These are phyloP conservation scores for Aspergillus incahuasiensis DNA, from an alignment of 495 filamentous ascomycete genomes.

Conservation along the genomic window DNA sequence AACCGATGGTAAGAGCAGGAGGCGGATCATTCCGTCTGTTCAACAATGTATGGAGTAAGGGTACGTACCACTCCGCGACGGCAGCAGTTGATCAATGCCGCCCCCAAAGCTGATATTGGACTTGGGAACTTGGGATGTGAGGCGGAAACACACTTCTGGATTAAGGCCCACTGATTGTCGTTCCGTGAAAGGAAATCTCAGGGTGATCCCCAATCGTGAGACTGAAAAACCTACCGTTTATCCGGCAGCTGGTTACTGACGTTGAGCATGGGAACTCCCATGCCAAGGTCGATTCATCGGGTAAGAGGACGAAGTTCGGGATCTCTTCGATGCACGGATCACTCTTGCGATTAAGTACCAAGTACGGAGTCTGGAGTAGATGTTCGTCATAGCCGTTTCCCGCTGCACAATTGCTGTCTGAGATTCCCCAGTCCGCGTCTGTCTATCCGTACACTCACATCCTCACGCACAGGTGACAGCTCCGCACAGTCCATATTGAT, in stretches of 20 bases:
- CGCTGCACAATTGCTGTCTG: neutral
- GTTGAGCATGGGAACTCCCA: neutral
- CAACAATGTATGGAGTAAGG: neutral
- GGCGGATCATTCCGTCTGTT: slow-evolving; percentile 2
- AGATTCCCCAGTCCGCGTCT: no score
- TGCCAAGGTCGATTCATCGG: neutral
- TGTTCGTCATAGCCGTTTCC: neutral
- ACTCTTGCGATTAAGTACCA: neutral
- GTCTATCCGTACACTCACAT: no score
- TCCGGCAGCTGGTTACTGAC: slow-evolving; percentile 3
- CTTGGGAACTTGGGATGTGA: neutral
- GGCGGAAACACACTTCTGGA: neutral
- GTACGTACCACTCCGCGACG: slow-evolving; percentile 3
- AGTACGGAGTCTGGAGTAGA: neutral
- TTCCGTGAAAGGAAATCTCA: slow-evolving; percentile 17
- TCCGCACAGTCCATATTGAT: neutral
- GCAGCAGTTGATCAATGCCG: slow-evolving; percentile 3
- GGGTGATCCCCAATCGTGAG: slow-evolving; percentile 25
- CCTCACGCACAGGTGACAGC: neutral
- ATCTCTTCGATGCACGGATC: neutral
- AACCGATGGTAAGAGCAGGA: neutral
- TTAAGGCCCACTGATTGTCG: slow-evolving; percentile 31
- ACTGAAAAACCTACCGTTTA: slow-evolving; percentile 13
- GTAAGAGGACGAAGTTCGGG: neutral
- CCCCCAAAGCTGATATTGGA: neutral